Evolutionary conservation across 2,329 filamentous ascomycete genomes (phyloP), one percentile per base, ranked within the genome.

Genomic region (Penicillium digitatum): DNA sequence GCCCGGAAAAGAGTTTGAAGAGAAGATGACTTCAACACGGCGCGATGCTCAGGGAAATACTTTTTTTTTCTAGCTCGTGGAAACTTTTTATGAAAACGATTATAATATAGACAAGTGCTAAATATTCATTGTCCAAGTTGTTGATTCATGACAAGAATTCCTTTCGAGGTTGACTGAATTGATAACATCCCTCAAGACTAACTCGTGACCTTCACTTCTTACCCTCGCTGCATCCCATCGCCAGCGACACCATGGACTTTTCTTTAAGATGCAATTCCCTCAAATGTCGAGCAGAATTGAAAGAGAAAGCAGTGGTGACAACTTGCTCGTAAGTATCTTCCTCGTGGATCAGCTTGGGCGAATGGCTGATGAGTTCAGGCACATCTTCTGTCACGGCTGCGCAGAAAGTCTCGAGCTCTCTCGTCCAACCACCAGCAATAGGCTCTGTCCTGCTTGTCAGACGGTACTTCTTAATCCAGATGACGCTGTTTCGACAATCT

Each of bases 41-140:
- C 88, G 90, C 67, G 94, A 99, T 75, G 82, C 83, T 12, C 87
- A 90, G 52, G 94, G 94, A 12, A 99, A 99, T 74, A 85, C 89
- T 0, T 96, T 96, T 73, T 99, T 99, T 79, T 93, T 91, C 71
- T 71, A 59, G 56, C 31, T 42, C 11, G 31, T 48, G 26, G 18
- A 22, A n/a, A 29, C 34, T 9, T 37, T 24, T 29, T 35, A 50
- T 29, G 43, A 50, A 54, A 38, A 58, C 57, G 62, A 57, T 54
- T 47, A 56, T 29, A 52, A 7, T 56, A 53, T 45, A 26, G 40
- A 52, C 52, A 48, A 52, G 45, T 56, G 55, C 44, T 48, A 38
- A 44, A 40, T 50, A 22, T 47, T 49, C 45, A 35, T 20, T 42
- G 26, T 40, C 52, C 34, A 43, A 18, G 35, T 26, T n/a, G 26